Conservation (phyloP, 371 early-diverging fungal genomes). For the Encephalitozoon romaleae region DNA sequence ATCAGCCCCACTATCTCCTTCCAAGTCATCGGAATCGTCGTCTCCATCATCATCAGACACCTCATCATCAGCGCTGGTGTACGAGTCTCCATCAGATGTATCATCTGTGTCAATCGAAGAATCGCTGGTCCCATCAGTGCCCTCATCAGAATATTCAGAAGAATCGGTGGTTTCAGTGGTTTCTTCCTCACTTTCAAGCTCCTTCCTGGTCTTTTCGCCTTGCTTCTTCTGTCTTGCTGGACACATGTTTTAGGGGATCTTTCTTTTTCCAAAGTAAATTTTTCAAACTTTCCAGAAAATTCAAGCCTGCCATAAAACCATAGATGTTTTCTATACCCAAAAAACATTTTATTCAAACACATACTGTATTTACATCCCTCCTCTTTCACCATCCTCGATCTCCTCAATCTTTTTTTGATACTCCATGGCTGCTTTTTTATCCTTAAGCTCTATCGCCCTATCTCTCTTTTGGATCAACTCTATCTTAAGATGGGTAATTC, state of each 20-base stretch:
- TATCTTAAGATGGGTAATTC: conserved; percentile 32
- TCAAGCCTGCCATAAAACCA: background rate
- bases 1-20: background rate
- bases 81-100: background rate
- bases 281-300: conserved; percentile 10
- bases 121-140: background rate
- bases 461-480: conserved; percentile 42
- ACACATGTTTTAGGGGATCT: background rate
- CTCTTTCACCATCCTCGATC: conserved; percentile 24
- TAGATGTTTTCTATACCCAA: background rate
- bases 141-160: background rate
- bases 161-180: background rate
- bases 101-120: background rate
- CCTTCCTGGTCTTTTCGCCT: background rate
- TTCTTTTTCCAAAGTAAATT: background rate
- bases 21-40: background rate
- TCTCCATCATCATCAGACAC: background rate
- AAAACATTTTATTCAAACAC: background rate
- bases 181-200: background rate
- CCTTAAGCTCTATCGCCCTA: conserved; percentile 38
- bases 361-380: background rate
- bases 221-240: background rate
- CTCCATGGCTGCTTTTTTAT: conserved; percentile 27
- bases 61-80: background rate
- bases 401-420: conserved; percentile 45